These are phyloP conservation scores for Metschnikowia anglica DNA, from an alignment of 805 yeast species.

Conservation along the genomic window DNA sequence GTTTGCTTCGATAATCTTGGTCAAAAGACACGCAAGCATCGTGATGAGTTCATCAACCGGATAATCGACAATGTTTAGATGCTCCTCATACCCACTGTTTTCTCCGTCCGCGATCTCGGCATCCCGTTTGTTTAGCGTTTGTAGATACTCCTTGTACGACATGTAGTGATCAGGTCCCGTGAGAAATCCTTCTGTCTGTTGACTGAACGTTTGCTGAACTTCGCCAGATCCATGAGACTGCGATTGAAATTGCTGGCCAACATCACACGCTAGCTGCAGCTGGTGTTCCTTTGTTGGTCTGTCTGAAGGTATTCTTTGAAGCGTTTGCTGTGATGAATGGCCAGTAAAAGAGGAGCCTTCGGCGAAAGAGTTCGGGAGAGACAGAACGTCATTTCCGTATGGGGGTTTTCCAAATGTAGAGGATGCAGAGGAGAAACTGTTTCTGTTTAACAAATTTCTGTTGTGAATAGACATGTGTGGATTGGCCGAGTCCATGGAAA, in stretches of 20 bases:
- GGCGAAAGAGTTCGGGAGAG: slow-evolving; percentile 14
- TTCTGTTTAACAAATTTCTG: slow-evolving; percentile 8
- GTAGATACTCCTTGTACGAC: slow-evolving; percentile 42
- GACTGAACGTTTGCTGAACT: background rate
- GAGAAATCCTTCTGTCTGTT: slow-evolving; percentile 1
- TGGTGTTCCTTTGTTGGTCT: slow-evolving; percentile 1
- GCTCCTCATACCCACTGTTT: slow-evolving; percentile 40
- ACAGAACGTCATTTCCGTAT: slow-evolving; percentile 5
- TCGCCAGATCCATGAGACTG: background rate
- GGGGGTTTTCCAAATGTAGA: background rate
- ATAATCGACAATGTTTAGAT: slow-evolving; percentile 74
- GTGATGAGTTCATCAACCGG: slow-evolving; percentile 77
- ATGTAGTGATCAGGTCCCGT: slow-evolving; percentile 42
- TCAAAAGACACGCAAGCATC: slow-evolving; percentile 83
- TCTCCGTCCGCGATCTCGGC: slow-evolving; percentile 14
- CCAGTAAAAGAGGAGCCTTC: slow-evolving; percentile 3
- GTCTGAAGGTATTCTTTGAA: slow-evolving; percentile 7
- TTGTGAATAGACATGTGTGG: slow-evolving; percentile 18
- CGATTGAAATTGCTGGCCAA: background rate
- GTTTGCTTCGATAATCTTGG: slow-evolving; percentile 86
- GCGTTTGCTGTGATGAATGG: slow-evolving; percentile 12
- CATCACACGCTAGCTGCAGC: background rate
- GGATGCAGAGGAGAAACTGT: slow-evolving; percentile 12
- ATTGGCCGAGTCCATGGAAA: slow-evolving; percentile 48
- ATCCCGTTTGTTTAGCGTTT: slow-evolving; percentile 24